Percentiles rank a stretch among this genome's conserved stretches.
Conservation (phyloP, 768 basidiomycete species). For the Leccinum aurantiacum region DNA sequence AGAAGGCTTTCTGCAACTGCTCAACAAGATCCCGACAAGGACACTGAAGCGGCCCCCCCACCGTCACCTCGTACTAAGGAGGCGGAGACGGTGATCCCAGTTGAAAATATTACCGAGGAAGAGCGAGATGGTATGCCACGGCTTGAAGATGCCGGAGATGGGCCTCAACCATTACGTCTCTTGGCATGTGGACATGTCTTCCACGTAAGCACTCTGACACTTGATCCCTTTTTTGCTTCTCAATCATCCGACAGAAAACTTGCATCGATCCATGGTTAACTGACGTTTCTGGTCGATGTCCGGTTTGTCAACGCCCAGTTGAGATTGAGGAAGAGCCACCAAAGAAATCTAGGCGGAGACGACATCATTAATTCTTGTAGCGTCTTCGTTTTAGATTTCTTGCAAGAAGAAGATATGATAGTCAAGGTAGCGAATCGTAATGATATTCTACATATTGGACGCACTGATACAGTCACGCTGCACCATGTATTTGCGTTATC, state of each 20-base stretch:
- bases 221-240: conserved; percentile 1
- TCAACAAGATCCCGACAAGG: conserved; percentile 33
- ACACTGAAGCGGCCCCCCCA: conserved; percentile 8
- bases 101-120: conserved; percentile 41
- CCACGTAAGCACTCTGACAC: conserved; percentile 57
- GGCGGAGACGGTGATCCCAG: conserved; percentile 29
- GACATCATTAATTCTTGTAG: conserved; percentile 18
- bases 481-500: conserved; percentile 26
- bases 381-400: conserved; percentile 5
- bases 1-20: conserved; percentile 30
- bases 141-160: conserved; percentile 72
- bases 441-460: conserved; percentile 33
- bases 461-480: conserved; percentile 23
- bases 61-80: conserved; percentile 21
- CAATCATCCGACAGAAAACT: conserved; percentile 55
- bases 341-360: conserved; percentile 33
- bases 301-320: conserved; percentile 79
- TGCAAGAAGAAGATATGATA: conserved; percentile 24
- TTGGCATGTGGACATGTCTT: conserved; percentile 85
- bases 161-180: conserved; percentile 72
- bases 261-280: conserved; percentile 90
- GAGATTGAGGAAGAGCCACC: conserved; percentile 43
- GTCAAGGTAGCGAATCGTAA: conserved; percentile 30
- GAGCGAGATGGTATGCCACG: conserved; percentile 44
- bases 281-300: conserved; percentile 84